Conservation (phyloP, 2,329 filamentous ascomycete genomes). For the Calonectria leucothoes region DNA sequence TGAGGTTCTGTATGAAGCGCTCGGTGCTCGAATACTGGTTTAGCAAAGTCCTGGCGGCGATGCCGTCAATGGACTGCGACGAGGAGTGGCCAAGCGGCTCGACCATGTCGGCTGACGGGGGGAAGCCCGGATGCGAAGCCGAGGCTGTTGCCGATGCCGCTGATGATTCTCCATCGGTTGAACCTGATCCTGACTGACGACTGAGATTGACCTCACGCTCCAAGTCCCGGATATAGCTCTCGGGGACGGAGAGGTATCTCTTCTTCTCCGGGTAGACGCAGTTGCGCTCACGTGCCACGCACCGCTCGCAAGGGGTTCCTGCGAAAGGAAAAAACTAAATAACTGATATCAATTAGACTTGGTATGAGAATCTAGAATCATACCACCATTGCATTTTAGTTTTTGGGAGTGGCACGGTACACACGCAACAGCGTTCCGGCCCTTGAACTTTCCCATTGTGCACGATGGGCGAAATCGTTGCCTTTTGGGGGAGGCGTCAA, state of each 20-base stretch:
- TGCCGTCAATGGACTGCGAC: conserved; percentile 1
- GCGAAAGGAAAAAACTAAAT: neutral
- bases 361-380: neutral
- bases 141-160: no score
- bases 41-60: neutral
- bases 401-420: conserved; percentile 24
- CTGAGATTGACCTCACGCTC: conserved; percentile 20
- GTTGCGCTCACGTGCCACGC: conserved; percentile 13
- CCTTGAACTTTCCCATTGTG: conserved; percentile 26
- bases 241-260: conserved; percentile 18
- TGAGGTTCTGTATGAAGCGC: conserved; percentile 24
- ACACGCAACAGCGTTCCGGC: conserved; percentile 21
- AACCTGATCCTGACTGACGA: conserved; percentile 2
- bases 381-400: conserved; percentile 26
- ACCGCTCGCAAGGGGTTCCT: conserved; percentile 20
- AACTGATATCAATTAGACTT: neutral
- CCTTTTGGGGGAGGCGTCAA: neutral
- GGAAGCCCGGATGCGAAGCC: neutral
- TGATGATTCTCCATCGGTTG: conserved; percentile 1
- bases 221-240: conserved; percentile 25
- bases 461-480: neutral
- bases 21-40: conserved; percentile 19
- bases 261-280: conserved; percentile 22
- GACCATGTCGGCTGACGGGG: neutral
- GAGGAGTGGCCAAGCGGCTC: neutral